Conservation (phyloP, 208 protist genomes). For the Acanthamoeba polyphaga region DNA sequence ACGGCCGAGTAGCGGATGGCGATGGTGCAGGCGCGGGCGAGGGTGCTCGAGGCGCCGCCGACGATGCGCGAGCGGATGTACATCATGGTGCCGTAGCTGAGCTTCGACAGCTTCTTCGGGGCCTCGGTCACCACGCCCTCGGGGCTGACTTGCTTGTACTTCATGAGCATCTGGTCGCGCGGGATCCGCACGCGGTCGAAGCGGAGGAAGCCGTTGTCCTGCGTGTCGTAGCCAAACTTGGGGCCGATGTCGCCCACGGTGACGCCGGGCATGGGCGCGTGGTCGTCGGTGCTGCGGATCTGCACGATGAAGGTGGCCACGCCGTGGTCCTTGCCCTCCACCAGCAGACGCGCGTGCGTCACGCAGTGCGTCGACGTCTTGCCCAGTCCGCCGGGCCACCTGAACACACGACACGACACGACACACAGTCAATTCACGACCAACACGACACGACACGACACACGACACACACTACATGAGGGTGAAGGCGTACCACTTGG, state of each 20-base stretch:
- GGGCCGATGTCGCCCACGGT: slow-evolving; percentile 84
- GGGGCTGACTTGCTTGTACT: slow-evolving; percentile 66
- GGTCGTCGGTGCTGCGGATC: slow-evolving; percentile 76
- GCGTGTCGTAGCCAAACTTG: slow-evolving; percentile 83
- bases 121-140: background rate
- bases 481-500: background rate
- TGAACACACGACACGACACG: background rate
- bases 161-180: slow-evolving; percentile 79
- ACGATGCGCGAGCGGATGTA: slow-evolving; percentile 62
- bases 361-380: slow-evolving; percentile 77
- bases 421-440: too few species aligned
- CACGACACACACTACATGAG: too few species aligned
- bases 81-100: slow-evolving; percentile 70
- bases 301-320: slow-evolving; percentile 86
- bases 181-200: slow-evolving; percentile 85
- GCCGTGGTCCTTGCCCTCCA: slow-evolving; percentile 78
- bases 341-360: slow-evolving; percentile 85
- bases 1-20: slow-evolving; percentile 83
- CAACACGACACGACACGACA: too few species aligned
- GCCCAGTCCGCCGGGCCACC: slow-evolving; percentile 83
- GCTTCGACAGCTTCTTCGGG: slow-evolving; percentile 44
- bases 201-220: slow-evolving; percentile 87
- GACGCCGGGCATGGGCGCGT: slow-evolving; percentile 78
- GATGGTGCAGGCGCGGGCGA: slow-evolving; percentile 74
- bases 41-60: background rate